A percentile compares a stretch with the other conserved stretches of the same genome.
These are phyloP conservation scores for Mucor irregularis DNA, from an alignment of 371 early-diverging fungal species.

Conservation along the genomic window DNA sequence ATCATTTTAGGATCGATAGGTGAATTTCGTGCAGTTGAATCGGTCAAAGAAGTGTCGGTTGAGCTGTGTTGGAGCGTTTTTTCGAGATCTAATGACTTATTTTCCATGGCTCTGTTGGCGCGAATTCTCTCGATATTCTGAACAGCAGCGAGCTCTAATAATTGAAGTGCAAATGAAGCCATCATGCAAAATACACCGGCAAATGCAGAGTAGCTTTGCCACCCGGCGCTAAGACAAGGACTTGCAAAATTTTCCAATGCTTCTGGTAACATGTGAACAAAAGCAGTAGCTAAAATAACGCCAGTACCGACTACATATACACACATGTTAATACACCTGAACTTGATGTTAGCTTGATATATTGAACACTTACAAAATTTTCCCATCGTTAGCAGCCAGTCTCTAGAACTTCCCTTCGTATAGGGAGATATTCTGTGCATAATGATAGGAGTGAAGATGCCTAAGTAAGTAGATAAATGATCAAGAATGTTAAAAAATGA, in stretches of 20 bases:
- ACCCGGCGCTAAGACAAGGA: conserved; percentile 39
- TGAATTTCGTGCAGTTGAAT: conserved; percentile 10
- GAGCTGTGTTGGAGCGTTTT: background rate
- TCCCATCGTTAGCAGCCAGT: conserved; percentile 41
- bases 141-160: conserved; percentile 39
- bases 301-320: conserved; percentile 65
- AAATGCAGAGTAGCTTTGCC: conserved; percentile 40
- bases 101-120: conserved; percentile 10
- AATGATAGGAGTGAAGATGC: conserved; percentile 44
- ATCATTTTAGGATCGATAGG: background rate
- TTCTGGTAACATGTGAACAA: conserved; percentile 70
- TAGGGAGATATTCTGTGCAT: conserved; percentile 41
- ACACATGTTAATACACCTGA: too few relatives aligned
- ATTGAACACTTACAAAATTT: conserved; percentile 45
- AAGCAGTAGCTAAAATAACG: conserved; percentile 78
- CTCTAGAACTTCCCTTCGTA: conserved; percentile 23
- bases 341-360: background rate
- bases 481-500: conserved; percentile 1
- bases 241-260: conserved; percentile 36
- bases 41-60: conserved; percentile 9
- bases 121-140: conserved; percentile 21
- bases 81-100: conserved; percentile 16
- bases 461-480: conserved; percentile 19
- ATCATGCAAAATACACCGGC: conserved; percentile 47
- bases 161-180: conserved; percentile 39